Base-by-base conservation (phyloP, 495 filamentous ascomycete genomes). In the Penicillium silybi region DNA sequence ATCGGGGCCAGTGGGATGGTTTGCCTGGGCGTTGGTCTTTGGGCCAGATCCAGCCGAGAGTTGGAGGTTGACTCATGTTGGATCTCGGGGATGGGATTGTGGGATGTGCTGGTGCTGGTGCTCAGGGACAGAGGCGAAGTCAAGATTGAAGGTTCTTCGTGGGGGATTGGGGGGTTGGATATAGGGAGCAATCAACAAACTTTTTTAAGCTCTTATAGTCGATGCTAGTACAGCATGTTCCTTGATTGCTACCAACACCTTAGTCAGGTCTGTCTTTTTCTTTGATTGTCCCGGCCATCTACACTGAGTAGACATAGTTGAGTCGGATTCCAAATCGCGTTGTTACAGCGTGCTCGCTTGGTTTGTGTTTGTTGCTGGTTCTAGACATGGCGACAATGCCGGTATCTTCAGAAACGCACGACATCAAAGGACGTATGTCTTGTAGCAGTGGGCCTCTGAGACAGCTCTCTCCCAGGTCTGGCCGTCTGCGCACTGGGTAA, bases 11-110 rank as follows among this genome's bases (percentile, higher is more conserved):
- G 46, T 34, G 52, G 9, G 39, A 13, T 37, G 66, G 65, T 22
- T 71, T 69, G 45, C 67, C 65, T n/a, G 63, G 68, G 13, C 58
- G 50, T 9, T 68, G 70, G 39, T 73, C 68, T 65, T 71, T 71
- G 35, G 68, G 68, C 70, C 70, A 73, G 51, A 73, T 70, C 54
- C 53, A 70, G 50, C 58, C 68, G 13, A 62, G 35, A 10, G 44
- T 44, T 50, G 46, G 46, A 18, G 38, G 48, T 25, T 50, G 41
- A 6, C 54, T n/a, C 52, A 58, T 63, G 44, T 17, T 16, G 15
- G 18, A 6, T 40, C 22, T 35, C 1, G 46, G 32, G 15, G 38
- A n/a, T 41, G 34, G 42, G 27, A 26, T 26, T 22, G 6, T 39
- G 34, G 1, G 20, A 27, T 40, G 20, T 16, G 17, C 11, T 18